A percentile compares a stretch with the other conserved stretches of the same genome.
Evolutionary conservation across 805 yeast species (phyloP).

Genomic region (Sungouiozyma ichnusensis): DNA sequence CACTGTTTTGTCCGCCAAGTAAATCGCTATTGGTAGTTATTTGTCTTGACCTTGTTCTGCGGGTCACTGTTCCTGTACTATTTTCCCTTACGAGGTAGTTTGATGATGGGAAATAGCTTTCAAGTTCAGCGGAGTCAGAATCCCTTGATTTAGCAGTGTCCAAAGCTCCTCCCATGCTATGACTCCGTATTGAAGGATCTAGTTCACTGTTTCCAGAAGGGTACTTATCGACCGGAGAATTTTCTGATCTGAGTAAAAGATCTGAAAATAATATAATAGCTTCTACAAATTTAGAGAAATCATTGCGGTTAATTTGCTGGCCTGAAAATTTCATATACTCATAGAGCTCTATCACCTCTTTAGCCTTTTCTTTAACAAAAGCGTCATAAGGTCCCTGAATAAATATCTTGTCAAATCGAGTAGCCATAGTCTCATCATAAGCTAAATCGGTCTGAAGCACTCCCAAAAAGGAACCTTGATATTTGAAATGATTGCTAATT

Average conservation of each 20-base stretch:
- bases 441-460: conserved; percentile 23
- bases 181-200: not conserved
- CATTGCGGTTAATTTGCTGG: conserved; percentile 43
- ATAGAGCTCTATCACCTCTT: conserved; percentile 41
- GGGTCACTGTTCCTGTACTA: conserved; percentile 16
- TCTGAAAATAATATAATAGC: conserved; percentile 30
- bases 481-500: conserved; percentile 47
- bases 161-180: not conserved
- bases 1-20: not conserved
- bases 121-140: conserved; percentile 5
- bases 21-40: not conserved
- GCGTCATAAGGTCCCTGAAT: conserved; percentile 7
- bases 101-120: conserved; percentile 8
- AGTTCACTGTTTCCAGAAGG: not conserved
- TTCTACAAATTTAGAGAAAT: conserved; percentile 51
- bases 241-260: conserved; percentile 11
- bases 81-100: conserved; percentile 10
- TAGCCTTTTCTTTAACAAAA: conserved; percentile 11
- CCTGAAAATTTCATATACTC: conserved; percentile 64
- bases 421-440: conserved; percentile 20
- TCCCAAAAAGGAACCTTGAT: conserved; percentile 34
- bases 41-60: conserved; percentile 3
- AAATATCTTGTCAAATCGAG: conserved; percentile 15
- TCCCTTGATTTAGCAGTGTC: not conserved
- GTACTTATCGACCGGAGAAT: conserved; percentile 1